Base-by-base conservation (phyloP, 352 stramenopile species). In the Phytopythium oedochilum region DNA sequence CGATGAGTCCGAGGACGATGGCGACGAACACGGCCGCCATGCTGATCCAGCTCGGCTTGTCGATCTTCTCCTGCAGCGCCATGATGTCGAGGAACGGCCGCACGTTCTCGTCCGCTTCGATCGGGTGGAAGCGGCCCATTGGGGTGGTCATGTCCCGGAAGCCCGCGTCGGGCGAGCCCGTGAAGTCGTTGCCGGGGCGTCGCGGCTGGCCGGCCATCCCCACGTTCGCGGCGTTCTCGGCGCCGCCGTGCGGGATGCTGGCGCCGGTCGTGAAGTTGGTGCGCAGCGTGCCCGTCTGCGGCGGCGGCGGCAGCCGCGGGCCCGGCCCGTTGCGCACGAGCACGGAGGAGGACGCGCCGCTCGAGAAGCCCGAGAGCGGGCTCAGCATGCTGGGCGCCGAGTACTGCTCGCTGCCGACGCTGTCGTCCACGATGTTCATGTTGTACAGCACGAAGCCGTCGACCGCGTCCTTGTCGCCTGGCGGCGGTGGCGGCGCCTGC, bases 191-290 rank as follows among this genome's bases (percentile, higher is more conserved):
- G 23, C 20, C 20, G 18, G n/a, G 3, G 11, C 23, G 39, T 1
- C 39, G 39, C 26, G 61, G 65, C 35, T 64, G 47, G n/a, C 32
- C 31, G 15, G 63, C 48, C 20, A 72, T 39, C 3, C 52, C 35
- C 44, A 62, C 65, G 10, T 55, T 36, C 7, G 42, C 54, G 51
- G 15, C 45, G 52, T 12, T 25, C 48, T 10, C 14, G 17, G 34
- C 28, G 42, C 18, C 26, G 35, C 10, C 20, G 22, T 39, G 64
- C 26, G 51, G 53, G 32, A 64, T 53, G 32, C 53, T 63, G 0
- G 61, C 64, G 1, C 60, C 61, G 0, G 76, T 78, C 51, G 72
- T 89, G 47, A 89, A 89, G 63, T 89, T 89, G 18, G 79, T 85
- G 14, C 76, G 74, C n/a, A 86, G 53, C 34, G 74, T 71, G 0